A percentile compares a stretch with the other conserved stretches of the same genome.
These are phyloP conservation scores for Paraphaeosphaeria minitans DNA, from an alignment of 2,329 filamentous ascomycete species.

Conservation along the genomic window DNA sequence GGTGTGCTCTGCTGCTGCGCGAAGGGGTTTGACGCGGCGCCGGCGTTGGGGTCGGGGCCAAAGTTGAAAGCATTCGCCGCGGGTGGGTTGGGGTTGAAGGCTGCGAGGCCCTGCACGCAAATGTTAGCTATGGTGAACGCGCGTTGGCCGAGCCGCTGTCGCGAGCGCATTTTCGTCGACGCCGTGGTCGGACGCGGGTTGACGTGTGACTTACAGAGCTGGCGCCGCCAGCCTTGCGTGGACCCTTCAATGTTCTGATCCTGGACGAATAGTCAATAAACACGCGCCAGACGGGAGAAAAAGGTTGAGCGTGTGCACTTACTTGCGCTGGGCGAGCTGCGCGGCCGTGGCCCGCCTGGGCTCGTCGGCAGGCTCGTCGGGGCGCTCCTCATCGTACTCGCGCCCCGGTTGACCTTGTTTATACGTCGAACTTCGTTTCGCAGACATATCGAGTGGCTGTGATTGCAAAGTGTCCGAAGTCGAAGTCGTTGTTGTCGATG, in stretches of 20 bases:
- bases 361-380: constrained; percentile 45
- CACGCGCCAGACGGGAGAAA: not conserved
- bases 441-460: constrained; percentile 30
- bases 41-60: constrained; percentile 30
- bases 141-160: constrained; percentile 14
- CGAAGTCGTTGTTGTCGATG: not conserved
- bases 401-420: constrained; percentile 30
- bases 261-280: constrained; percentile 7
- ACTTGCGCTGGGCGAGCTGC: constrained; percentile 61
- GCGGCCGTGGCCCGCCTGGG: constrained; percentile 59
- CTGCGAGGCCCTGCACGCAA: constrained; percentile 26
- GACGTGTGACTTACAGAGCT: constrained; percentile 32
- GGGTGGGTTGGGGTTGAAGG: constrained; percentile 21
- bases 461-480: not conserved
- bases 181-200: constrained; percentile 11
- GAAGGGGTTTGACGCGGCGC: constrained; percentile 15
- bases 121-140: constrained; percentile 25
- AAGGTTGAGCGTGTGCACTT: constrained; percentile 43
- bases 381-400: constrained; percentile 35
- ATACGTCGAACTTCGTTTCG: constrained; percentile 22
- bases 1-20: constrained; percentile 7
- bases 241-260: constrained; percentile 8
- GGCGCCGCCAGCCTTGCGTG: constrained; percentile 28
- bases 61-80: constrained; percentile 23
- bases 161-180: not conserved